These are phyloP conservation scores for Ceratocystis huliohia DNA, from an alignment of 2,329 filamentous ascomycete genomes.

Conservation along the genomic window DNA sequence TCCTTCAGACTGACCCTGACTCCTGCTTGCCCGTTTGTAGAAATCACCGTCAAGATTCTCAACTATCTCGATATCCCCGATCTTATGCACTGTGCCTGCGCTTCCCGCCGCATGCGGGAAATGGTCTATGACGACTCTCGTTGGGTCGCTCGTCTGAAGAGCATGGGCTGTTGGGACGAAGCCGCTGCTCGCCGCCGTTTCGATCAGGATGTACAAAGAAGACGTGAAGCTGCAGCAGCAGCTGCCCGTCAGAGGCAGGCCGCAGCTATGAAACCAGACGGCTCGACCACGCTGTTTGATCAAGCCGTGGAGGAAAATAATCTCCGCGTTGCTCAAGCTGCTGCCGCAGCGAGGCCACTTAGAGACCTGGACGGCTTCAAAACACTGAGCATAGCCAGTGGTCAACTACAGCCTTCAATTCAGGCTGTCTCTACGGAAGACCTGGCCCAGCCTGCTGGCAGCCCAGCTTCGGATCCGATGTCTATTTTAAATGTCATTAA, in stretches of 20 bases:
- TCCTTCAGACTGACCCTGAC: not conserved
- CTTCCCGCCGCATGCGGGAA: conserved; percentile 77
- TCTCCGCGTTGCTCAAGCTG: conserved; percentile 25
- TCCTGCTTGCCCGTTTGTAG: conserved; percentile 33
- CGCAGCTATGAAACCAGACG: conserved; percentile 17
- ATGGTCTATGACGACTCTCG: conserved; percentile 98
- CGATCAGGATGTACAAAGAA: conserved; percentile 54
- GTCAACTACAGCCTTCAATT: not conserved
- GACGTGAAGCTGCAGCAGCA: conserved; percentile 42
- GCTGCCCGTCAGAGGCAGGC: conserved; percentile 23
- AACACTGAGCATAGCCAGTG: conserved; percentile 47
- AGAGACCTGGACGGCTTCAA: conserved; percentile 59
- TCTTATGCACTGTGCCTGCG: conserved; percentile 71
- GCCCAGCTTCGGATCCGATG: conserved; percentile 43
- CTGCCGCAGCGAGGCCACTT: conserved; percentile 23
- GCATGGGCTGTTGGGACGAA: conserved; percentile 89
- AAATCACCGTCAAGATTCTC: conserved; percentile 77
- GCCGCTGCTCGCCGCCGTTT: conserved; percentile 66
- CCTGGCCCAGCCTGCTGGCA: conserved; percentile 25
- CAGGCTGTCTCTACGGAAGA: not conserved
- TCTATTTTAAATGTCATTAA: conserved; percentile 57
- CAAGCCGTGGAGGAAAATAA: conserved; percentile 47
- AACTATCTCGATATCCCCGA: conserved; percentile 80
- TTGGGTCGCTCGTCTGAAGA: conserved; percentile 77
- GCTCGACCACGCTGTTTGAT: conserved; percentile 58